These are phyloP conservation scores for Fusarium sp. DNA, from an alignment of 2,329 filamentous ascomycete genomes.

Conservation along the genomic window DNA sequence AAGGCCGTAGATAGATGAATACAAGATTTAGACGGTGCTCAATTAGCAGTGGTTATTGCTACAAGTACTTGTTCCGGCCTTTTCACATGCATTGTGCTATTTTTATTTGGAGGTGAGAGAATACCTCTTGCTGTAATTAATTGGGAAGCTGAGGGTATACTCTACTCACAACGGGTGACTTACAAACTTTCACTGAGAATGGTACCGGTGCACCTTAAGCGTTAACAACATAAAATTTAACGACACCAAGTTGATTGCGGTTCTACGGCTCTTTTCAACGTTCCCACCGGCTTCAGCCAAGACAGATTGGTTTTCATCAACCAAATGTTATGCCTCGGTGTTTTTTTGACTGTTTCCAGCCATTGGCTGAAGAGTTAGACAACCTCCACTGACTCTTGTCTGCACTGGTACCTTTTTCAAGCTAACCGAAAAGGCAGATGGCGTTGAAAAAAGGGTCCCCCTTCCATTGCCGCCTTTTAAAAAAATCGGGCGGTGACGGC, in stretches of 20 bases:
- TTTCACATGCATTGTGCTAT: not conserved
- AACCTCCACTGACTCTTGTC: not conserved
- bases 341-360: not conserved
- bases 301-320: not conserved
- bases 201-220: not conserved
- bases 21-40: conserved; percentile 9
- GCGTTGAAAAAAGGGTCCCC: conserved; percentile 32
- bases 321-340: not conserved
- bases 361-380: not conserved
- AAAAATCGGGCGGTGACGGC: conserved; percentile 47
- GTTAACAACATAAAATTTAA: not conserved
- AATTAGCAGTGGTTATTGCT: not conserved
- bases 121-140: not conserved
- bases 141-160: not conserved
- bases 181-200: not conserved
- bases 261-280: not conserved
- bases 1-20: conserved; percentile 35
- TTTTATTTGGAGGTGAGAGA: not conserved
- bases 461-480: conserved; percentile 18
- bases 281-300: not conserved
- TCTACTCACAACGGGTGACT: not conserved
- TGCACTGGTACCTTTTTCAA: not conserved
- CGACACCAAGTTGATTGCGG: not conserved
- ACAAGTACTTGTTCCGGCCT: not conserved
- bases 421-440: conserved; percentile 26